Evolutionary conservation across 331 rosid species (phyloP).

Genomic region (Dryas integrifolia): DNA sequence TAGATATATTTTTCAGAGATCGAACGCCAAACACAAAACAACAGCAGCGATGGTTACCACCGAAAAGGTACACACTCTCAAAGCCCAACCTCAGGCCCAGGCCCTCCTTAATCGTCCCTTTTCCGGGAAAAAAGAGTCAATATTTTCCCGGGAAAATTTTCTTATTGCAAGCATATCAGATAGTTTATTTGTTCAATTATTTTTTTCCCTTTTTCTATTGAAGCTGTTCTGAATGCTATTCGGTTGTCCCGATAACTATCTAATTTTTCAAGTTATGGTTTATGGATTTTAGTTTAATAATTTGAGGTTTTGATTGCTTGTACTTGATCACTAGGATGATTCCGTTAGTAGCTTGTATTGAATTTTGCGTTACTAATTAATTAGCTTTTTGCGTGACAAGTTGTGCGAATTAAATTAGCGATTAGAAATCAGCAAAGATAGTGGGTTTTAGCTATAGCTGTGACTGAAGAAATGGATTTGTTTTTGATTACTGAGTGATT

Average conservation of each 20-base stretch:
- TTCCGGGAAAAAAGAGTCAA: neutral
- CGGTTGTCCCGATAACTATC: neutral
- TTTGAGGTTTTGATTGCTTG: neutral
- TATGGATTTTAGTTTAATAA: neutral
- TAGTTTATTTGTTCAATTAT: neutral
- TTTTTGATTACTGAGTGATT: neutral
- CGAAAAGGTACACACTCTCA: neutral
- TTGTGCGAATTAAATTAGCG: neutral
- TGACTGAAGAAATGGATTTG: neutral
- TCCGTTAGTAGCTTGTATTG: neutral
- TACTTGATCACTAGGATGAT: neutral
- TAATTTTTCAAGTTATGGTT: neutral
- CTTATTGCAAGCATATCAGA: neutral
- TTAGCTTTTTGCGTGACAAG: neutral
- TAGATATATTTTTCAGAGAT: neutral
- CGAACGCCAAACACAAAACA: constrained; percentile 6
- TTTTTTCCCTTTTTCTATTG: neutral
- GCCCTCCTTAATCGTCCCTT: neutral
- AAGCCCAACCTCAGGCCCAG: too few species aligned
- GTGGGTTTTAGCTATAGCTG: neutral
- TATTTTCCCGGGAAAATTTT: neutral
- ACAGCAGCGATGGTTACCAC: constrained; percentile 9
- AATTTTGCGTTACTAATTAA: neutral
- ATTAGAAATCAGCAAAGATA: neutral
- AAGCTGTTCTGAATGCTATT: neutral